Percentiles rank a stretch among this genome's conserved stretches.
Conservation (phyloP, 257 asterid species). For the Ophiorrhiza pumila region DNA sequence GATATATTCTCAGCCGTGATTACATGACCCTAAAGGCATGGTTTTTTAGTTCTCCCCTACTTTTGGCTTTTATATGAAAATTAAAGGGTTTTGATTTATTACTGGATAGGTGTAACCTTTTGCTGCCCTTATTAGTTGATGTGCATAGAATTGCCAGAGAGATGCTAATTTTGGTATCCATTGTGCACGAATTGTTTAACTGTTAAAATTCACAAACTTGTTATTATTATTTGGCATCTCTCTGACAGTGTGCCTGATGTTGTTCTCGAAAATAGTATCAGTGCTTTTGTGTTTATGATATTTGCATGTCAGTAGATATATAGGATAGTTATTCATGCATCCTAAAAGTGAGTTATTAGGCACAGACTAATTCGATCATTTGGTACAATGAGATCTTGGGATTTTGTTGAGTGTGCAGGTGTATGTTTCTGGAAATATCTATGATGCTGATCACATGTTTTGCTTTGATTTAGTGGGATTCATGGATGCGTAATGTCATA, state of each 20-base stretch:
- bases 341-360: not conserved
- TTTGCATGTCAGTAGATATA: not conserved
- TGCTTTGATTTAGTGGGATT: not conserved
- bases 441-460: not conserved
- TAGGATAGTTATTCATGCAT: not conserved
- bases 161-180: too few species aligned
- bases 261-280: not conserved
- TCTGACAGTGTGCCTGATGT: too few species aligned
- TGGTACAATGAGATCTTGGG: not conserved
- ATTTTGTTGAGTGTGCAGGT: not conserved
- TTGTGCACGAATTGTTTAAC: too few species aligned
- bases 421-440: not conserved
- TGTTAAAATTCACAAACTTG: too few species aligned
- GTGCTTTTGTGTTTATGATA: not conserved
- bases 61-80: not conserved
- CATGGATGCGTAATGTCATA: not conserved
- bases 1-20: conserved; percentile 95
- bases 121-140: too few species aligned
- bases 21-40: conserved; percentile 98
- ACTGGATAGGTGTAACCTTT: not conserved
- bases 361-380: not conserved
- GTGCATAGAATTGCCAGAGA: too few species aligned
- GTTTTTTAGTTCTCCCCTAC: conserved; percentile 8
- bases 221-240: too few species aligned
- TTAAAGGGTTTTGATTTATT: not conserved